A percentile compares a stretch with the other conserved stretches of the same genome.
These are phyloP conservation scores for Phoenix roebelenii DNA, from an alignment of 176 grass and related monocot species.

Conservation along the genomic window DNA sequence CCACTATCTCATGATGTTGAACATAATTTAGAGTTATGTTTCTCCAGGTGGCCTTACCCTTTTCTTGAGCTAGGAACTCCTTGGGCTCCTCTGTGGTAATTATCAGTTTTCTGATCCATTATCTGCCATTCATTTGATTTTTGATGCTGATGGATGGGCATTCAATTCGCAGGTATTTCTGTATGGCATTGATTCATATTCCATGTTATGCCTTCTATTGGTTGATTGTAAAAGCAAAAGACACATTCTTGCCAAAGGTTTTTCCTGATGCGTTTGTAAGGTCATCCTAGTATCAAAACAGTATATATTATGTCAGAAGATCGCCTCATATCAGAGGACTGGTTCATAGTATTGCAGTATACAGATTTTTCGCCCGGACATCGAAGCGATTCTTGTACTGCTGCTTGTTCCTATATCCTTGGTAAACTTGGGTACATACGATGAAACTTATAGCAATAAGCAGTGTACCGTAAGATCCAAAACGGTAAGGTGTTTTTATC, in stretches of 20 bases:
- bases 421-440: too few relatives aligned
- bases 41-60: constrained; percentile 90
- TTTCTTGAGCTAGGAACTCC: constrained; percentile 68
- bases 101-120: background rate
- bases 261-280: constrained; percentile 50
- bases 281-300: constrained; percentile 17
- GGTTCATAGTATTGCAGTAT: too few relatives aligned
- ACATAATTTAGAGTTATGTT: constrained; percentile 4
- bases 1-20: too few relatives aligned
- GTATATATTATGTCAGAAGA: too few relatives aligned
- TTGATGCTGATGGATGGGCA: background rate
- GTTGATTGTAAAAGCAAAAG: constrained; percentile 55
- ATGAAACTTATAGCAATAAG: too few relatives aligned
- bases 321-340: too few relatives aligned
- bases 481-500: too few relatives aligned
- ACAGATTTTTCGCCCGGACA: too few relatives aligned
- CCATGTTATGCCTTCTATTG: constrained; percentile 76
- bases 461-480: too few relatives aligned
- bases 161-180: constrained; percentile 46
- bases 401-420: too few relatives aligned
- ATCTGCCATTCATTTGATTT: background rate
- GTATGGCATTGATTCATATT: constrained; percentile 66
- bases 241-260: constrained; percentile 39
- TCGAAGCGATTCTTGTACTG: too few relatives aligned
- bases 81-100: constrained; percentile 63